Evolutionary conservation across 1,139 yeast species (phyloP), one percentile per base, ranked within the genome.

Genomic region (Candida sp.): DNA sequence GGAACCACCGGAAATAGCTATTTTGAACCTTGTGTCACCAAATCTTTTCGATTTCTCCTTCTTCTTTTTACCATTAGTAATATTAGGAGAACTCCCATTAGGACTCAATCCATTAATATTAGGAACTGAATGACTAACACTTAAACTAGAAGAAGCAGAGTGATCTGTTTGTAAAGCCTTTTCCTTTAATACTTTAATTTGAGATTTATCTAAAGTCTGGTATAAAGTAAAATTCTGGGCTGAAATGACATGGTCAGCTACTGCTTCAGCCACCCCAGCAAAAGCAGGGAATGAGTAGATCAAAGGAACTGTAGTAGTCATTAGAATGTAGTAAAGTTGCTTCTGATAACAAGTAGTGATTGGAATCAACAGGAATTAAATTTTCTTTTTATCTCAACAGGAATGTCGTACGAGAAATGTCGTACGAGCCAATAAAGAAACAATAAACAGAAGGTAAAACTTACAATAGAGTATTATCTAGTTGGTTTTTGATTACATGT

Each of bases 251-350:
- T 88, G 90, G 58, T 88, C 93, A 1, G 96, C 97, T 36, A 91
- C 96, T 22, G 97, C 97, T 46, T 87, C 95, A 3, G 97, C 97
- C 32, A 90, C 97, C 21, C 90, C 95, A 30, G 82, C 72, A 58
- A 89, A 84, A 64, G 86, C 95, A 38, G 91, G 95, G 62, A 90
- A 90, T 40, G 96, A 87, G 72, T 87, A 89, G 43, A 90, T 85
- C 52, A 89, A 83, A 23, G 97, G 97, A 33, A 90, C 96, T 7
- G 95, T 87, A 9, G 96, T 87, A 2, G 97, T 89, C 97, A 89
- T 89, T 8, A 5, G n/a, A 30, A 5, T 30, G 19, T n/a, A 30
- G 11, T n/a, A n/a, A n/a, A n/a, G n/a, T 9, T 12, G 5, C 19
- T 12, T 9, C 19, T 12, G 33, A 30, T 30, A 30, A 9, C 19